phyloP scores from a whole-genome alignment of 306 rosid genomes.

The Datisca glomerata region DNA sequence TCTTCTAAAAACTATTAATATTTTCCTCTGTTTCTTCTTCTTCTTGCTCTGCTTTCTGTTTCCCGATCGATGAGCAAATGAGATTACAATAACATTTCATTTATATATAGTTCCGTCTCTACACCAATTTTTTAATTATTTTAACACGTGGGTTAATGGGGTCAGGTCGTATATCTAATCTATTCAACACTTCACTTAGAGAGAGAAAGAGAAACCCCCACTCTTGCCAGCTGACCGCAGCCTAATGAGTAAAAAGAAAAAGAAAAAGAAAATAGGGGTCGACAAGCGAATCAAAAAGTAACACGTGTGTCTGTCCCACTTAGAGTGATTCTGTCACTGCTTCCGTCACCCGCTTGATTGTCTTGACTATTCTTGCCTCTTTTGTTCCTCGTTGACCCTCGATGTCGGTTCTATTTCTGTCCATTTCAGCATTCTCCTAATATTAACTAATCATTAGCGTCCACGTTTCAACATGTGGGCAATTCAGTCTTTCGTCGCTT shows the following conservation, averaged over 20 bases:
- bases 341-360: too few species aligned
- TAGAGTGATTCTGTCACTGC: slow-evolving; percentile 43
- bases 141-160: not conserved
- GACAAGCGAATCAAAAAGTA: not conserved
- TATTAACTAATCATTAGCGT: too few species aligned
- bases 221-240: not conserved
- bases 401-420: too few species aligned
- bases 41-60: not conserved
- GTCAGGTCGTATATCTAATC: not conserved
- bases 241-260: too few species aligned
- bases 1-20: not conserved
- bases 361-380: too few species aligned
- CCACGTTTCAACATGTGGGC: too few species aligned
- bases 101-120: too few species aligned
- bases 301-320: slow-evolving; percentile 1
- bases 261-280: slow-evolving; percentile 12
- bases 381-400: too few species aligned
- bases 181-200: not conserved
- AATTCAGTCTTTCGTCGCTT: too few species aligned
- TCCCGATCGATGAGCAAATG: not conserved
- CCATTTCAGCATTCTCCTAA: too few species aligned
- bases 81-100: too few species aligned
- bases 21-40: not conserved
- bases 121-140: not conserved
- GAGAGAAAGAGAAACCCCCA: not conserved